phyloP scores from a whole-genome alignment of 176 grass and related monocot genomes.

The Hsuehochloa calcarea region DNA sequence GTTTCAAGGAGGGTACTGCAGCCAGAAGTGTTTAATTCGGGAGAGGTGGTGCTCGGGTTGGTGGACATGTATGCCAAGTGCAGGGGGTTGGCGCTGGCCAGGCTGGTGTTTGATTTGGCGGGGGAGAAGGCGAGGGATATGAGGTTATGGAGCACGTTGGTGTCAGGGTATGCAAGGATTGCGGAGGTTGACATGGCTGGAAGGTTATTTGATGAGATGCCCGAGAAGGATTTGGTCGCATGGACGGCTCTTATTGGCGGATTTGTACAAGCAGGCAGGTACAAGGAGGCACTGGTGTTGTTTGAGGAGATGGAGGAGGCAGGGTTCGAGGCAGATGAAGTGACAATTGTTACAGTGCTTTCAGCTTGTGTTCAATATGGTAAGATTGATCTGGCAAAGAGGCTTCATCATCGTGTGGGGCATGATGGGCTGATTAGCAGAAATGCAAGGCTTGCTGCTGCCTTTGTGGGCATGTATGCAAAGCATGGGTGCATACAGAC shows the following conservation, averaged over 20 bases:
- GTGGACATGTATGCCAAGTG: slow-evolving; percentile 40
- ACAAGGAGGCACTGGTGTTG: slow-evolving; percentile 40
- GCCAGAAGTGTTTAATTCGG: not conserved
- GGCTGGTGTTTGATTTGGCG: slow-evolving; percentile 38
- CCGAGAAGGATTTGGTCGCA: slow-evolving; percentile 43
- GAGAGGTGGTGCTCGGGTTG: slow-evolving; percentile 6
- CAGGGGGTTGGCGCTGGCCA: not conserved
- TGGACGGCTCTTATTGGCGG: slow-evolving; percentile 60
- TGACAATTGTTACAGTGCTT: slow-evolving; percentile 32
- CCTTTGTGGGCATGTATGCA: slow-evolving; percentile 55
- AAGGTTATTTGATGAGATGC: slow-evolving; percentile 48
- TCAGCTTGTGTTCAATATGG: slow-evolving; percentile 44
- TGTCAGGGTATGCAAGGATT: slow-evolving; percentile 39
- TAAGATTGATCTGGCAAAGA: slow-evolving; percentile 35
- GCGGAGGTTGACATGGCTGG: slow-evolving; percentile 36
- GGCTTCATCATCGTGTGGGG: slow-evolving; percentile 37
- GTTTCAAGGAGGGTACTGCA: slow-evolving; percentile 27
- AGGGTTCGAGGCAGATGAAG: slow-evolving; percentile 48
- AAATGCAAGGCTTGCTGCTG: slow-evolving; percentile 48
- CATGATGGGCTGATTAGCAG: slow-evolving; percentile 12
- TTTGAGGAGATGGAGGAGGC: slow-evolving; percentile 48
- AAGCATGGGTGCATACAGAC: slow-evolving; percentile 50
- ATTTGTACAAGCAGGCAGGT: slow-evolving; percentile 34
- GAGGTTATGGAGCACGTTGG: slow-evolving; percentile 44
- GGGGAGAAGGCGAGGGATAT: slow-evolving; percentile 28